phyloP scores from a whole-genome alignment of 2,329 filamentous ascomycete species.

The Pyricularia sp. region DNA sequence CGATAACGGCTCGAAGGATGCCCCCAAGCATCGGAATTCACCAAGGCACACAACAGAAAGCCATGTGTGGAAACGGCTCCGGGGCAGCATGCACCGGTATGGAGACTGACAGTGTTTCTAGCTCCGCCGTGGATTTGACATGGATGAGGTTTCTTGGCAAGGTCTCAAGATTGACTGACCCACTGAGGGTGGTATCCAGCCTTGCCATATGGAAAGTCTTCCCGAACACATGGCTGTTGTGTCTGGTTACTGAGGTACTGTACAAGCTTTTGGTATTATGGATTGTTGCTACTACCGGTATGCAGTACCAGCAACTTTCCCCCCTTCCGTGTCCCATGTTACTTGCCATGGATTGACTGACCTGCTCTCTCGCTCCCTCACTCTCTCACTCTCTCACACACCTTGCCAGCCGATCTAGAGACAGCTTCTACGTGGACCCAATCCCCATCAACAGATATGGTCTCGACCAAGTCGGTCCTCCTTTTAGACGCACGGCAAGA shows the following conservation, averaged over 20 bases:
- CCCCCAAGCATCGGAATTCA: background rate
- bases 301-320: background rate
- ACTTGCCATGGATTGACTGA: background rate
- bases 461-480: background rate
- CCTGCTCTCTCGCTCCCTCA: no score
- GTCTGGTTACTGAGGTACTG: background rate
- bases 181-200: background rate
- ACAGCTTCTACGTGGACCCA: background rate
- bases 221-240: background rate
- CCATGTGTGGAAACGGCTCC: background rate
- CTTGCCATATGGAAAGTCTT: background rate
- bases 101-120: background rate
- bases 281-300: background rate
- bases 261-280: background rate
- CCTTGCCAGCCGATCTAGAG: background rate
- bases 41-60: background rate
- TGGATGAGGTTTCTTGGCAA: conserved; percentile 3
- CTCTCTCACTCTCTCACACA: background rate
- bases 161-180: conserved; percentile 7
- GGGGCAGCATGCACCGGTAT: background rate
- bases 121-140: background rate
- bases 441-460: background rate
- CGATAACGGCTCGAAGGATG: background rate
- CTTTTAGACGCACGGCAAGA: background rate
- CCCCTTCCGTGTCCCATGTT: no score